phyloP scores from a whole-genome alignment of 192 early-diverging fungal species.

The Coemansia biformis region DNA sequence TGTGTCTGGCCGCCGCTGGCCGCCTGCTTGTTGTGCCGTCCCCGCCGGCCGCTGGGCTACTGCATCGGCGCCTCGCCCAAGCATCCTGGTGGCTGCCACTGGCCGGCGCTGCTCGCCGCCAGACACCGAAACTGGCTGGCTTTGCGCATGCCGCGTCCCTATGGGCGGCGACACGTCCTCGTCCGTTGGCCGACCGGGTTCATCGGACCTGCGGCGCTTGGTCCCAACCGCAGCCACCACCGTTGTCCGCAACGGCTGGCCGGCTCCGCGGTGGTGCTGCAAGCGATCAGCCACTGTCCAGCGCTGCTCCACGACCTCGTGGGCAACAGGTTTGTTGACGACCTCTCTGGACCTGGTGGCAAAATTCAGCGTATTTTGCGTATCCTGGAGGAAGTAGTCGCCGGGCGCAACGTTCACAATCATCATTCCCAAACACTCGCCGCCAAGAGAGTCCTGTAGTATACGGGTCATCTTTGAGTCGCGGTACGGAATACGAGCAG shows the following conservation, averaged over 20 bases:
- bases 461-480: constrained; percentile 68
- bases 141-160: too few relatives aligned
- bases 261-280: constrained; percentile 35
- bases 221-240: constrained; percentile 4
- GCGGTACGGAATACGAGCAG: constrained; percentile 54
- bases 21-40: too few relatives aligned
- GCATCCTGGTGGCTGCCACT: too few relatives aligned
- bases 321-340: constrained; percentile 53
- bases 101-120: background rate
- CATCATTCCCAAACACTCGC: constrained; percentile 59
- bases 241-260: constrained; percentile 4
- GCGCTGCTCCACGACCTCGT: constrained; percentile 40
- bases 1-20: constrained; percentile 12
- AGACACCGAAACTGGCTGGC: too few relatives aligned
- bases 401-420: constrained; percentile 62
- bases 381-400: constrained; percentile 47
- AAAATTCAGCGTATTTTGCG: constrained; percentile 62
- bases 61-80: too few relatives aligned
- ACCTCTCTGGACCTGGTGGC: constrained; percentile 59
- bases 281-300: constrained; percentile 30
- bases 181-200: constrained; percentile 4
- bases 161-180: background rate
- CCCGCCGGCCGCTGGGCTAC: too few relatives aligned
- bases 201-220: constrained; percentile 38
- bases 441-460: constrained; percentile 62